Evolutionary conservation across 352 stramenopile genomes (phyloP).

Genomic region (Phytophthora tubulina): DNA sequence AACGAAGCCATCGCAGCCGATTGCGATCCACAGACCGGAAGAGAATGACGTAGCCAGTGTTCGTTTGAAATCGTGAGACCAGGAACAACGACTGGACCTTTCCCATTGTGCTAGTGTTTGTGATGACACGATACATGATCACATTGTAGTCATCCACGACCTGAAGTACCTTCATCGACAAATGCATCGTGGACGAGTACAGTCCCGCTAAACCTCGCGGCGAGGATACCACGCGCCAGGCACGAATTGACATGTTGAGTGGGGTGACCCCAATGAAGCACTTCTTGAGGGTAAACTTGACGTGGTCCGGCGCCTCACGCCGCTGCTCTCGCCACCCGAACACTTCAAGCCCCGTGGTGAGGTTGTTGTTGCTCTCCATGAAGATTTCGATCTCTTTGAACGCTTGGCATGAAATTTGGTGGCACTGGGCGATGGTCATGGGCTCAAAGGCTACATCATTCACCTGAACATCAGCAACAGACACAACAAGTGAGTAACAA

Average conservation of each 20-base stretch:
- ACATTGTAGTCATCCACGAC: conserved; percentile 72
- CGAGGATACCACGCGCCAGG: conserved; percentile 53
- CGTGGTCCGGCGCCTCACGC: conserved; percentile 41
- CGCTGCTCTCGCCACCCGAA: conserved; percentile 69
- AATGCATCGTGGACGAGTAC: conserved; percentile 59
- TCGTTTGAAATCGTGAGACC: conserved; percentile 49
- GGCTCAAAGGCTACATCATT: conserved; percentile 29
- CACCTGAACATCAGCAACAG: conserved; percentile 14
- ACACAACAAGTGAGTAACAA: conserved; percentile 17
- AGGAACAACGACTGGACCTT: conserved; percentile 62
- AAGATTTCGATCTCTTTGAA: conserved; percentile 59
- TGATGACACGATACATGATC: conserved; percentile 62
- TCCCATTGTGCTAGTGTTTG: conserved; percentile 23
- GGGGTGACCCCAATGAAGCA: conserved; percentile 45
- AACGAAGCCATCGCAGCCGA: conserved; percentile 17
- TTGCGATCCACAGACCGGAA: conserved; percentile 54
- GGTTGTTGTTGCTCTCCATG: conserved; percentile 49
- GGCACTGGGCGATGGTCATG: conserved; percentile 55
- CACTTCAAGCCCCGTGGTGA: conserved; percentile 55
- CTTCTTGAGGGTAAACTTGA: conserved; percentile 73
- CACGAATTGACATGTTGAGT: conserved; percentile 40
- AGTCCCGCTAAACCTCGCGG: conserved; percentile 40
- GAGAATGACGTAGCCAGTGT: conserved; percentile 51
- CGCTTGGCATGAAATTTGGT: conserved; percentile 43
- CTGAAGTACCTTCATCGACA: conserved; percentile 56